Evolutionary conservation across 1,139 yeast species (phyloP).

Genomic region (Saccharomyces hybrid): DNA sequence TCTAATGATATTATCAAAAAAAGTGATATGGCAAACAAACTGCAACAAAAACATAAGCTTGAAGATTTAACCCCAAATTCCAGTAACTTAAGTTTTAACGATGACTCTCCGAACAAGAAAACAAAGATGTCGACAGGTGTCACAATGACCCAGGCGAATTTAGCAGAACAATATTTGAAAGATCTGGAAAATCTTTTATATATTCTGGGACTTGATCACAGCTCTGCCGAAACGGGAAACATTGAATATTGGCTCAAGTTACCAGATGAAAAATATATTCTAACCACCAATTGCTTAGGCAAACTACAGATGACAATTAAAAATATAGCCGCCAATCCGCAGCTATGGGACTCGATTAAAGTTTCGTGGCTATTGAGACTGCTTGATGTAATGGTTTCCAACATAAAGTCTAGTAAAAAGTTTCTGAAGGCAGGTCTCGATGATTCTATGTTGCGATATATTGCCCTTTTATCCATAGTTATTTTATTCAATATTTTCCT

Average conservation of each 20-base stretch:
- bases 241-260: conserved; percentile 18
- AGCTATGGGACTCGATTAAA: conserved; percentile 10
- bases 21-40: neutral
- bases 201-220: conserved; percentile 8
- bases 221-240: conserved; percentile 1
- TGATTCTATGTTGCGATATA: conserved; percentile 12
- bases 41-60: neutral
- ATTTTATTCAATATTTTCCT: conserved; percentile 38
- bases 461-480: conserved; percentile 35
- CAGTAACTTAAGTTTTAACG: neutral
- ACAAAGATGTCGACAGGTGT: conserved; percentile 14
- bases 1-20: neutral
- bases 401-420: conserved; percentile 10
- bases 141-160: conserved; percentile 16
- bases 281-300: conserved; percentile 12
- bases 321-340: conserved; percentile 14
- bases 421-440: conserved; percentile 4
- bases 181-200: conserved; percentile 12
- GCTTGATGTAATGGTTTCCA: conserved; percentile 17
- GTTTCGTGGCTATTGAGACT: conserved; percentile 10
- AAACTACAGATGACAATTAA: conserved; percentile 15
- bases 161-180: conserved; percentile 18
- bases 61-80: conserved; percentile 1
- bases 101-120: conserved; percentile 11
- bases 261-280: conserved; percentile 7